These are phyloP conservation scores for Trifolium repens DNA, from an alignment of 306 rosid species.

Conservation along the genomic window DNA sequence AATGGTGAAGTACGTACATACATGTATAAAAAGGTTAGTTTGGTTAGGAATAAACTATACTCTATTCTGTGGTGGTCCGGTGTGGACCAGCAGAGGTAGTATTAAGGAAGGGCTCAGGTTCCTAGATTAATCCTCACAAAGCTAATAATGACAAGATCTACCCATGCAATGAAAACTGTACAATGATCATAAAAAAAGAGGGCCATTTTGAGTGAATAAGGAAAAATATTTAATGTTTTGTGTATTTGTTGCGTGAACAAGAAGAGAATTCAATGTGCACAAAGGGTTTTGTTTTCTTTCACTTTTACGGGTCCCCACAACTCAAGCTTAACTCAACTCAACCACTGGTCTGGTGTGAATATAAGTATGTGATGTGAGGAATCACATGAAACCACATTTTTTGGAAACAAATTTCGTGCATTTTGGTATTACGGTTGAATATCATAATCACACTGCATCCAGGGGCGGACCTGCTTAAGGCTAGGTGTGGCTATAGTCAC, in stretches of 20 bases:
- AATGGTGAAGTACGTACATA: neutral
- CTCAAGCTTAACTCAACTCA: too few relatives aligned
- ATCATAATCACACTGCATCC: too few relatives aligned
- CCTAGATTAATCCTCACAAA: constrained; percentile 37
- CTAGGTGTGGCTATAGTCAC: too few relatives aligned
- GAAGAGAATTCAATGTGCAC: constrained; percentile 17
- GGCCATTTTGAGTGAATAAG: neutral
- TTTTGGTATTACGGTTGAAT: too few relatives aligned
- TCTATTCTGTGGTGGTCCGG: neutral
- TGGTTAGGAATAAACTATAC: neutral
- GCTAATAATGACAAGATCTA: constrained; percentile 43
- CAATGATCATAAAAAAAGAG: neutral
- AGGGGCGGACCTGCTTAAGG: too few relatives aligned
- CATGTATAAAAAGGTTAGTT: neutral
- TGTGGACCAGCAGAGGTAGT: neutral
- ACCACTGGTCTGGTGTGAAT: too few relatives aligned
- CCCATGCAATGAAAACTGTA: neutral
- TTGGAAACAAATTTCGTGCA: too few relatives aligned
- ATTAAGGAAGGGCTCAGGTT: constrained; percentile 21
- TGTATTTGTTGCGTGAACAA: constrained; percentile 25
- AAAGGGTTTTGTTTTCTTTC: too few relatives aligned
- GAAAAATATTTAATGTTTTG: constrained; percentile 20
- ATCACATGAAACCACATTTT: too few relatives aligned
- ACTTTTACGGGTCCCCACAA: too few relatives aligned
- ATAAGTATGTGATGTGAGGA: too few relatives aligned